Base-by-base conservation (phyloP, 257 asterid species). In the Cinchona pubescens region DNA sequence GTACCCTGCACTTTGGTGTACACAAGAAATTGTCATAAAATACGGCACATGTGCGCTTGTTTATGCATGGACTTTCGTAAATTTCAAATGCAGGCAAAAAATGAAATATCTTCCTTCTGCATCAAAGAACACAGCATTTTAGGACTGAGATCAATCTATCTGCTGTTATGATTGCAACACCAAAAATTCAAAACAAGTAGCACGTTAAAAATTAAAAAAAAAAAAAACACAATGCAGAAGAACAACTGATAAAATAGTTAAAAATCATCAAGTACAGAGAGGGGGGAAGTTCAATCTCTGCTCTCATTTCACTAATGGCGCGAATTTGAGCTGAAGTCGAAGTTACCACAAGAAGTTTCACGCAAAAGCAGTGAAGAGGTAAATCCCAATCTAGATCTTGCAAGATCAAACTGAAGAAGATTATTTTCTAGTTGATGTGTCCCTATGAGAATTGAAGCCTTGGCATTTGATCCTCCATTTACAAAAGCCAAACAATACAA, bases 321-420 rank as follows among this genome's bases (percentile, higher is more conserved):
- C 23, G 55, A 15, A 49, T 49, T 21, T 7, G 19, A 49, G 56
- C 15, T 16, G n/a, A 48, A 18, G 19, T 78, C 56, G 61, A 73
- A 66, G 15, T 66, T 34, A 21, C 75, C 76, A 73, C 78, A 73
- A 73, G 69, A 66, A 55, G 51, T 78, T n/a, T 67, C 46, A 51
- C 45, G 74, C 16, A 71, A 56, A 32, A 66, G 21, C 40, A 73
- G 43, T 14, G 80, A 75, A 69, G 73, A 51, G 70, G 75, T 59
- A 0, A 81, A 63, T 0, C 82, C 81, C 48, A 77, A 69, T 23
- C 82, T 67, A 0, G 74, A 67, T 37, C 64, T 68, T 14, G 51
- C 64, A n/a, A 81, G 67, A 77, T 73, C 84, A 55, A 77, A 81
- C 35, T 81, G 76, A n/a, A 76, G 76, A 45, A 77, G 60, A 56